A percentile compares a stretch with the other conserved stretches of the same genome.
Conservation (phyloP, 192 early-diverging fungal species). For the Coemansia sp. region DNA sequence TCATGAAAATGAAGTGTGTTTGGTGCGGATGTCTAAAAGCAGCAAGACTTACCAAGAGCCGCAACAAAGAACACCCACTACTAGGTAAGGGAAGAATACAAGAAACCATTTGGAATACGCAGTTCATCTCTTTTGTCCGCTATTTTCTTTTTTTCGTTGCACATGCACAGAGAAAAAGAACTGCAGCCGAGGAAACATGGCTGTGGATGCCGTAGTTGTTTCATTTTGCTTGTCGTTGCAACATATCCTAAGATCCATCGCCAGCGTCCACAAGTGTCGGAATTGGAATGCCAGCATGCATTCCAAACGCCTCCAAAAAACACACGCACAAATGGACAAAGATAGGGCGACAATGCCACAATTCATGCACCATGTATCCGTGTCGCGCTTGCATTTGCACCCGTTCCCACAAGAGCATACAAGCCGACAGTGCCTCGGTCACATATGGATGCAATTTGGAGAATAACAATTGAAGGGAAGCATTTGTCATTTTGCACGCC, state of each 20-base stretch:
- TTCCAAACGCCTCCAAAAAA: background rate
- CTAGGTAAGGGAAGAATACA: background rate
- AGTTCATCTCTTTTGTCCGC: background rate
- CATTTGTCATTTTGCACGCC: background rate
- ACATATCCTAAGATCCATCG: background rate
- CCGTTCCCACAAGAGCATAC: constrained; percentile 1
- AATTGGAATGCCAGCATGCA: background rate
- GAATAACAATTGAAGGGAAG: background rate
- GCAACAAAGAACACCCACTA: background rate
- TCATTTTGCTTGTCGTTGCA: background rate
- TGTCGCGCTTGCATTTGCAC: background rate
- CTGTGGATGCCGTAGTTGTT: background rate
- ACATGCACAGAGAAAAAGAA: background rate
- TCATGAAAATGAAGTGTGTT: background rate
- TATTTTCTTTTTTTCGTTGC: background rate
- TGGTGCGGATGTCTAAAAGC: constrained; percentile 5
- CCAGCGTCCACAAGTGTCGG: background rate
- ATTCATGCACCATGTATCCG: constrained; percentile 5
- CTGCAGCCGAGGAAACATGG: background rate
- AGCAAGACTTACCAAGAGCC: constrained; percentile 10
- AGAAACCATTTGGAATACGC: background rate
- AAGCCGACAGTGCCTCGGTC: background rate
- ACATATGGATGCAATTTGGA: background rate
- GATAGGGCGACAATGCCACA: background rate
- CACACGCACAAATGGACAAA: background rate